Evolutionary conservation across 176 grass and related monocot genomes (phyloP).

Genomic region (Cenchrus purpureus): DNA sequence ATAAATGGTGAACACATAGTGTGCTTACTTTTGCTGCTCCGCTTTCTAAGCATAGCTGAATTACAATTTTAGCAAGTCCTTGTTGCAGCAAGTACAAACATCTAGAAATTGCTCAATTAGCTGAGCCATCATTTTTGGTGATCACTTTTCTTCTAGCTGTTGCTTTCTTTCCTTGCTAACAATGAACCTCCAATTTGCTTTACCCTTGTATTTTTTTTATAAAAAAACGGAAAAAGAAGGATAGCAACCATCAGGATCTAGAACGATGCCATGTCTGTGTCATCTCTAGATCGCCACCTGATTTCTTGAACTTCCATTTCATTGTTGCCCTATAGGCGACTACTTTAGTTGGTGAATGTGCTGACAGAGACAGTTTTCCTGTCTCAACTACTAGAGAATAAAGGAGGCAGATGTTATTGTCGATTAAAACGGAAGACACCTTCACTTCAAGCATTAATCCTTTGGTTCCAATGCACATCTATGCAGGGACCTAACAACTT

Average conservation of each 20-base stretch:
- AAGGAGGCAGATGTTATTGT: conserved; percentile 19
- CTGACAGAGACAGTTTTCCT: conserved; percentile 29
- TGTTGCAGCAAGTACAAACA: conserved; percentile 36
- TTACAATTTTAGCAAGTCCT: conserved; percentile 36
- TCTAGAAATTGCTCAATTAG: conserved; percentile 44
- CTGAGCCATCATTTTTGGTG: conserved; percentile 41
- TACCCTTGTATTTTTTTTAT: conserved; percentile 14
- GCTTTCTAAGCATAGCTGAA: conserved; percentile 5
- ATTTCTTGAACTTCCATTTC: conserved; percentile 36
- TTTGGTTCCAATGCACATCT: conserved; percentile 10
- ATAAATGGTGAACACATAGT: background rate
- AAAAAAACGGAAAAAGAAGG: background rate
- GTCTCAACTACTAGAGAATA: conserved; percentile 28
- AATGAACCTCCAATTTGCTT: background rate
- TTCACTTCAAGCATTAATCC: conserved; percentile 29
- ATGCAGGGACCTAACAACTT: conserved; percentile 34
- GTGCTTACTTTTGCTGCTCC: conserved; percentile 11
- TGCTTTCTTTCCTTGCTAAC: conserved; percentile 33
- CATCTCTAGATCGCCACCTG: conserved; percentile 27
- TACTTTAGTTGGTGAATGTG: conserved; percentile 31
- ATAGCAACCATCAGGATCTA: conserved; percentile 23
- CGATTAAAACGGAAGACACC: conserved; percentile 19
- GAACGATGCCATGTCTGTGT: conserved; percentile 8
- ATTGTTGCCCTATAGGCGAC: background rate
- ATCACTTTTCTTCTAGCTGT: conserved; percentile 28